phyloP scores from a whole-genome alignment of 768 basidiomycete genomes.

The Albatrellus ellisii region DNA sequence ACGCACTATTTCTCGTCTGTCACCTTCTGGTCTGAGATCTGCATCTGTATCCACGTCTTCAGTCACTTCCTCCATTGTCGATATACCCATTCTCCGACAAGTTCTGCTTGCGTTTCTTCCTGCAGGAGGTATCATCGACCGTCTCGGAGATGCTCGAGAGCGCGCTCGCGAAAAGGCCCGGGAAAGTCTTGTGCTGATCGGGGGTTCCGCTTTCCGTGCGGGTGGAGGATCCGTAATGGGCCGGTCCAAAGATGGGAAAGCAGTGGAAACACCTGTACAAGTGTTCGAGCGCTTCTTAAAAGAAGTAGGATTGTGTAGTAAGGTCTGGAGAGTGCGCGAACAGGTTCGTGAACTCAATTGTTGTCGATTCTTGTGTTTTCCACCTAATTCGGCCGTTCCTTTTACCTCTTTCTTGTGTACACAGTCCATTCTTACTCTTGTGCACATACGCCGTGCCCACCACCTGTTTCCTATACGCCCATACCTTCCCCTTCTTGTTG shows the following conservation, averaged over 20 bases:
- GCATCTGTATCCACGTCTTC: constrained; percentile 38
- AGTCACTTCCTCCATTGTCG: constrained; percentile 30
- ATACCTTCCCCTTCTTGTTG: constrained; percentile 71
- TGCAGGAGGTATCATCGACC: constrained; percentile 66
- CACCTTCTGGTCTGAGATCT: constrained; percentile 22
- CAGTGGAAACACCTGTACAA: constrained; percentile 51
- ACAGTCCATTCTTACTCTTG: constrained; percentile 47
- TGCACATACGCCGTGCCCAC: constrained; percentile 58
- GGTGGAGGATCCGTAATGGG: constrained; percentile 31
- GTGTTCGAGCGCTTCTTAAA: constrained; percentile 61
- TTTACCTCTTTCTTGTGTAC: background rate
- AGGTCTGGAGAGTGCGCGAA: constrained; percentile 78
- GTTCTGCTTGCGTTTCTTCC: constrained; percentile 58
- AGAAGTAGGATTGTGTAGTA: constrained; percentile 65
- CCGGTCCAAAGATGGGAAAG: constrained; percentile 41
- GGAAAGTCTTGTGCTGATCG: constrained; percentile 63
- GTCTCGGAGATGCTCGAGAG: constrained; percentile 69
- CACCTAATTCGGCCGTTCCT: background rate
- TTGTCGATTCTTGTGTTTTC: background rate
- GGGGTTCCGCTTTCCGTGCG: constrained; percentile 54
- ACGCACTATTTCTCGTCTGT: constrained; percentile 18
- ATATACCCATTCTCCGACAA: constrained; percentile 50
- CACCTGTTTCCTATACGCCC: constrained; percentile 69
- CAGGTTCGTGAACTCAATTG: constrained; percentile 40
- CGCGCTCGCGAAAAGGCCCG: constrained; percentile 60